Evolutionary conservation across 306 rosid genomes (phyloP).

Genomic region (Malus fusca): DNA sequence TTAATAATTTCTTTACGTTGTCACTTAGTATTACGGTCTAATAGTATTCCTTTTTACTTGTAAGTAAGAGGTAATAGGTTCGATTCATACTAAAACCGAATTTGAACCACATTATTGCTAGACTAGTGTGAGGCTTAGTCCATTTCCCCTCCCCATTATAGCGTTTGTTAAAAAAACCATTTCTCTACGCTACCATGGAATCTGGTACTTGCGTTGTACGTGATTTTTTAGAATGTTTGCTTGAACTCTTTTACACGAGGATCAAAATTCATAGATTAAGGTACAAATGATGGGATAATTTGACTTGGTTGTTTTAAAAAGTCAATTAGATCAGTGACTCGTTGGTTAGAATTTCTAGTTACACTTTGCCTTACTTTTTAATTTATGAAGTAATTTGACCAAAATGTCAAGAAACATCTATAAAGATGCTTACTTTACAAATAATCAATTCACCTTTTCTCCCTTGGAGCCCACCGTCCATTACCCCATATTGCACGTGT

Average conservation of each 20-base stretch:
- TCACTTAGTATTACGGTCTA: too few species aligned
- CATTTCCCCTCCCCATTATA: too few species aligned
- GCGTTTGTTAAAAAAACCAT: too few species aligned
- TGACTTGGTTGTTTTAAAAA: not conserved
- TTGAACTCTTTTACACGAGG: not conserved
- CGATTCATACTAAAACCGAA: rapidly evolving
- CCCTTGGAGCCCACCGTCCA: constrained; percentile 1
- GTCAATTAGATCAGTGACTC: not conserved
- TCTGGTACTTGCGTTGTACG: not conserved
- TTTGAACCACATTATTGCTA: too few species aligned
- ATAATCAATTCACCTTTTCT: not conserved
- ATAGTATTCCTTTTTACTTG: rapidly evolving
- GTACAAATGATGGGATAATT: not conserved
- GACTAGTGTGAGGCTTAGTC: rapidly evolving
- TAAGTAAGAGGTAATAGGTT: too few species aligned
- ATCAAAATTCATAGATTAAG: not conserved
- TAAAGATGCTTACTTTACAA: not conserved
- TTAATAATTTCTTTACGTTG: not conserved
- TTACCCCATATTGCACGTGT: constrained; percentile 11
- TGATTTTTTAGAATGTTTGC: not conserved
- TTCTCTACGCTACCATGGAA: not conserved
- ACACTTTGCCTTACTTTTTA: not conserved
- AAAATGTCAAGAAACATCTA: not conserved
- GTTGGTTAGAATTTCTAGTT: not conserved
- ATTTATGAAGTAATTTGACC: not conserved